Conservation (phyloP, 148 eudicot species). For the Cornus suecica region DNA sequence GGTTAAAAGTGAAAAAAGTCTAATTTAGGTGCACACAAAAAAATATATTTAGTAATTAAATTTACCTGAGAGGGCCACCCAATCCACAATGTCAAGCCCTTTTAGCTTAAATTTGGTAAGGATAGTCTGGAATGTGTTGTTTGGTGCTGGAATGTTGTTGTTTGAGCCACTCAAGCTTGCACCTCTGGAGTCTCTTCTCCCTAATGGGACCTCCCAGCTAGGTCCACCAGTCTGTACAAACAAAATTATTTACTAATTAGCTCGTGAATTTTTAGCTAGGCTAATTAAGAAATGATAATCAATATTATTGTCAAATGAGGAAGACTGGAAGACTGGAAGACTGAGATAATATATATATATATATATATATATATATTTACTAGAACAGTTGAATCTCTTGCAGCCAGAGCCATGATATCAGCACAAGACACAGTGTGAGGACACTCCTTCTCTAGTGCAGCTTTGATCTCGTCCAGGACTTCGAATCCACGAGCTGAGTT, state of each 20-base stretch:
- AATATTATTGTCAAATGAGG: too few species aligned
- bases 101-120: slow-evolving; percentile 73
- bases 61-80: slow-evolving; percentile 87
- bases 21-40: too few species aligned
- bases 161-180: slow-evolving; percentile 94
- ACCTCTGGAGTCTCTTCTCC: slow-evolving; percentile 70
- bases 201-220: slow-evolving; percentile 79
- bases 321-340: too few species aligned
- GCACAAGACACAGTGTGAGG: slow-evolving; percentile 89
- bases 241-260: not conserved
- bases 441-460: slow-evolving; percentile 68
- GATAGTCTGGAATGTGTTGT: slow-evolving; percentile 85
- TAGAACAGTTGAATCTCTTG: slow-evolving; percentile 74
- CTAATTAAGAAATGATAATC: too few species aligned
- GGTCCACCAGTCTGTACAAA: slow-evolving; percentile 72
- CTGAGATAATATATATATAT: too few species aligned
- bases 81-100: slow-evolving; percentile 73
- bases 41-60: not conserved
- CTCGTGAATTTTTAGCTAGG: too few species aligned
- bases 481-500: slow-evolving; percentile 79
- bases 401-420: slow-evolving; percentile 62
- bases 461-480: slow-evolving; percentile 73
- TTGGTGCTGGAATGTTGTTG: slow-evolving; percentile 86
- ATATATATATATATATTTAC: too few species aligned
- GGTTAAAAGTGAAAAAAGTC: too few species aligned